Conservation (phyloP, 108 stramenopile species). For the Stephanodiscus minutulus region DNA sequence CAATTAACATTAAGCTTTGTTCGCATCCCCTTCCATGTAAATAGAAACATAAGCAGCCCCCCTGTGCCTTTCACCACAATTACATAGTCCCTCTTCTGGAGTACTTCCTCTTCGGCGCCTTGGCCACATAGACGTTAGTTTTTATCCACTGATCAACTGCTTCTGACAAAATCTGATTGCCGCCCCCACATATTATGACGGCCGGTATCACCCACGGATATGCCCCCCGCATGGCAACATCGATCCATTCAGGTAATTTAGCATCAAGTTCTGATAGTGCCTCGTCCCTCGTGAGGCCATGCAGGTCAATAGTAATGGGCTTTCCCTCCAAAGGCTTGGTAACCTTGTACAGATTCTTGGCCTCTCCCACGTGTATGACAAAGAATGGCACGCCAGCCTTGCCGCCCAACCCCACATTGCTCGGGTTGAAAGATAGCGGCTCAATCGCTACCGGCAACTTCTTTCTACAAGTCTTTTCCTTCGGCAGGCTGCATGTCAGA, state of each 20-base stretch:
- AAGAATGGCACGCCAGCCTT: constrained; percentile 41
- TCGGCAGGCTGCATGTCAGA: constrained; percentile 21
- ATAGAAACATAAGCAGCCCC: no score
- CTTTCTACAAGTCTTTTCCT: constrained; percentile 11
- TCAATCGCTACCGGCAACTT: not conserved
- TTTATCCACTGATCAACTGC: constrained; percentile 40
- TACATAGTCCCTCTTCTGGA: constrained; percentile 15
- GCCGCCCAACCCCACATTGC: constrained; percentile 26
- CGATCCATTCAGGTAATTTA: constrained; percentile 33
- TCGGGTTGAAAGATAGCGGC: constrained; percentile 13
- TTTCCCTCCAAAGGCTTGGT: constrained; percentile 10
- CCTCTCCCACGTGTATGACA: constrained; percentile 35
- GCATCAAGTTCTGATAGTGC: constrained; percentile 29
- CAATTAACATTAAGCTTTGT: no score
- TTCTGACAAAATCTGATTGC: constrained; percentile 40
- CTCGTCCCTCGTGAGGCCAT: constrained; percentile 30
- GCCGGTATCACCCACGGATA: constrained; percentile 44
- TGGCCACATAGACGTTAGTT: constrained; percentile 32
- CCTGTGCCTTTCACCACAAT: no score
- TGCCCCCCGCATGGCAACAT: constrained; percentile 31
- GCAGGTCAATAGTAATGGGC: constrained; percentile 28
- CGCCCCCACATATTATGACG: constrained; percentile 39
- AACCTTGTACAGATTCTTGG: constrained; percentile 41
- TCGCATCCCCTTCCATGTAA: no score
- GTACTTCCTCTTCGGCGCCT: constrained; percentile 40